Percentiles rank a stretch among this genome's conserved stretches.
Conservation (phyloP, 805 yeast species). For the Wickerhamiella qilinensis region DNA sequence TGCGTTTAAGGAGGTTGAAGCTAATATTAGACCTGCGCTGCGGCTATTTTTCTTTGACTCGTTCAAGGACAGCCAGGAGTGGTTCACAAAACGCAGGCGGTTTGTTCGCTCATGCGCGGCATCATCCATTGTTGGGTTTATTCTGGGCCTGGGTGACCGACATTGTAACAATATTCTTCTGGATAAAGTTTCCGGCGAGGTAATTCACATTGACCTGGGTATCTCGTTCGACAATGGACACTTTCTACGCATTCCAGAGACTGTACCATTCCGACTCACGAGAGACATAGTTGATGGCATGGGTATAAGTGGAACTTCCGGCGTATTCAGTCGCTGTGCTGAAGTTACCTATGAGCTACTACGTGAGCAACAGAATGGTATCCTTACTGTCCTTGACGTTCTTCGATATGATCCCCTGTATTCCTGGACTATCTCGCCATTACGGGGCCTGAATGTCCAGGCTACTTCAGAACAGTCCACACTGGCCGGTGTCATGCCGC, state of each 20-base stretch:
- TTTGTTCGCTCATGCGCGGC: constrained; percentile 73
- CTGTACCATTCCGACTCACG: constrained; percentile 84
- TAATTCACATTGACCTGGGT: constrained; percentile 90
- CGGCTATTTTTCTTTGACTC: constrained; percentile 53
- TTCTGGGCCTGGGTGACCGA: constrained; percentile 88
- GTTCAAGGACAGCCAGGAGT: constrained; percentile 48
- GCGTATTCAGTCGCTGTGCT: constrained; percentile 56
- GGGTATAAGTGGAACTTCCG: constrained; percentile 75
- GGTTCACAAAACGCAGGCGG: constrained; percentile 50
- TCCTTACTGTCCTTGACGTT: constrained; percentile 70
- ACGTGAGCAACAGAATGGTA: constrained; percentile 47
- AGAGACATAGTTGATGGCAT: constrained; percentile 85
- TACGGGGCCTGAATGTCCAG: constrained; percentile 25
- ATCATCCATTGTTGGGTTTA: constrained; percentile 70
- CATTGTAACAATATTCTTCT: constrained; percentile 80
- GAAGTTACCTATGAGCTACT: constrained; percentile 58
- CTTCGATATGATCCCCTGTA: constrained; percentile 85
- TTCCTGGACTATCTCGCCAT: constrained; percentile 76
- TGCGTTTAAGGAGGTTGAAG: constrained; percentile 31
- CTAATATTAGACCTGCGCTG: constrained; percentile 47
- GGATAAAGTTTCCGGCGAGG: constrained; percentile 75
- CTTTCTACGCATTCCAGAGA: constrained; percentile 70
- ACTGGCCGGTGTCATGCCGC: constrained; percentile 3
- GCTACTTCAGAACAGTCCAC: not conserved
- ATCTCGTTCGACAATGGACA: constrained; percentile 93